phyloP scores from a whole-genome alignment of 495 filamentous ascomycete genomes.

The Hypoxylon perforatum region DNA sequence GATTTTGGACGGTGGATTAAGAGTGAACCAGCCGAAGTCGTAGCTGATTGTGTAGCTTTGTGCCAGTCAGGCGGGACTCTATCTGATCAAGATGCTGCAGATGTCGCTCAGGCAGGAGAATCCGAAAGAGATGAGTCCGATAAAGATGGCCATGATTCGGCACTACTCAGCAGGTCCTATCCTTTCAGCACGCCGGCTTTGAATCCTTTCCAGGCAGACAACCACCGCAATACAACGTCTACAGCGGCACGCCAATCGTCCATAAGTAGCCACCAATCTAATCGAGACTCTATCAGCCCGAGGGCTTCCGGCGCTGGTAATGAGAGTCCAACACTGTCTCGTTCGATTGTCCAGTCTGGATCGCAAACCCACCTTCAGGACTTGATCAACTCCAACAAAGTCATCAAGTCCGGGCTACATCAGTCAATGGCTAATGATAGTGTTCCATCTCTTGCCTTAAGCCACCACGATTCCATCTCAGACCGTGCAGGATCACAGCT shows the following conservation, averaged over 20 bases:
- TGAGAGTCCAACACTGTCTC: constrained; percentile 69
- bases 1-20: constrained; percentile 78
- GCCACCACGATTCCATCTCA: constrained; percentile 51
- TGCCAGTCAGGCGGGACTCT: constrained; percentile 42
- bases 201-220: constrained; percentile 38
- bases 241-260: constrained; percentile 52
- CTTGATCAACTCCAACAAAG: constrained; percentile 64
- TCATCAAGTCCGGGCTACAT: constrained; percentile 61
- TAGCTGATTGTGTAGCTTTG: constrained; percentile 73
- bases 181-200: constrained; percentile 30
- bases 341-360: constrained; percentile 53
- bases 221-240: constrained; percentile 61
- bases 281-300: constrained; percentile 53
- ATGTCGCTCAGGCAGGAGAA: constrained; percentile 9
- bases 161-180: constrained; percentile 52
- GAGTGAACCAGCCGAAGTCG: constrained; percentile 76
- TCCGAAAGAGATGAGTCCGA: constrained; percentile 29
- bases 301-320: constrained; percentile 49
- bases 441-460: constrained; percentile 59
- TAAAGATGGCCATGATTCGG: constrained; percentile 36
- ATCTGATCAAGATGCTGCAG: constrained; percentile 7
- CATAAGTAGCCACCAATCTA: constrained; percentile 54
- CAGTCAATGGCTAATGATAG: constrained; percentile 63
- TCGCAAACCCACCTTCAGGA: constrained; percentile 64
- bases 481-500: constrained; percentile 42